Conservation (phyloP, 768 basidiomycete species). For the Clavulina sp. region DNA sequence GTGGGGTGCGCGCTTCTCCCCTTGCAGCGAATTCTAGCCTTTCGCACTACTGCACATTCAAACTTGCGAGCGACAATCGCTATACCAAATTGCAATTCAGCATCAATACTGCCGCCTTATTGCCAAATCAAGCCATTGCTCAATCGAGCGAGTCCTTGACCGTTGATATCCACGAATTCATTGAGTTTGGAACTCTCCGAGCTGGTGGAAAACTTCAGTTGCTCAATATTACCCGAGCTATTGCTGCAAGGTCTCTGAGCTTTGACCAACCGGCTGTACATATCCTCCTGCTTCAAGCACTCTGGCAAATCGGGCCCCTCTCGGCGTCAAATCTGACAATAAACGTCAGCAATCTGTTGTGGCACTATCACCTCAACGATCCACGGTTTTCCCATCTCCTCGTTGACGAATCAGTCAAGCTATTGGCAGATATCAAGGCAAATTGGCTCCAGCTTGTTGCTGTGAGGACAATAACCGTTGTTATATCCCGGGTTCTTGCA, state of each 20-base stretch:
- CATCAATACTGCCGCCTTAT: slow-evolving; percentile 12
- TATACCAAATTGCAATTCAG: slow-evolving; percentile 22
- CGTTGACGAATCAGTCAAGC: slow-evolving; percentile 21
- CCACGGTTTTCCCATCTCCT: slow-evolving; percentile 23
- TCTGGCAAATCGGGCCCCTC: slow-evolving; percentile 26
- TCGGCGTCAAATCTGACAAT: too few relatives aligned
- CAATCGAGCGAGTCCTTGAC: slow-evolving; percentile 24
- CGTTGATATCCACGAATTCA: slow-evolving; percentile 29
- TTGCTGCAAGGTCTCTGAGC: slow-evolving; percentile 24
- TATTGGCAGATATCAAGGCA: slow-evolving; percentile 21
- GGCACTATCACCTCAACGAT: slow-evolving; percentile 25
- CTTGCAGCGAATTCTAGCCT: slow-evolving; percentile 13
- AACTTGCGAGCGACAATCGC: slow-evolving; percentile 16
- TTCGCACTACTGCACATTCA: slow-evolving; percentile 17
- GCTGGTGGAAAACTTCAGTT: slow-evolving; percentile 30
- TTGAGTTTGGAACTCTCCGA: slow-evolving; percentile 29
- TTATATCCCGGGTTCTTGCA: slow-evolving; percentile 24
- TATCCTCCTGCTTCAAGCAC: slow-evolving; percentile 27
- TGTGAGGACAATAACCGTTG: slow-evolving; percentile 19
- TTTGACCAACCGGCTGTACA: slow-evolving; percentile 27
- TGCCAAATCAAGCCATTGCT: slow-evolving; percentile 30
- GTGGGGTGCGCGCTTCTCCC: slow-evolving; percentile 7
- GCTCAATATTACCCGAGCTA: slow-evolving; percentile 32
- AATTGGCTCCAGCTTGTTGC: slow-evolving; percentile 27
- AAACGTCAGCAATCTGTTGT: slow-evolving; percentile 15